Percentiles rank a stretch among this genome's conserved stretches.
Conservation (phyloP, 1,284 basidiomycete genomes). For the Sanghuangporus sanghuang region DNA sequence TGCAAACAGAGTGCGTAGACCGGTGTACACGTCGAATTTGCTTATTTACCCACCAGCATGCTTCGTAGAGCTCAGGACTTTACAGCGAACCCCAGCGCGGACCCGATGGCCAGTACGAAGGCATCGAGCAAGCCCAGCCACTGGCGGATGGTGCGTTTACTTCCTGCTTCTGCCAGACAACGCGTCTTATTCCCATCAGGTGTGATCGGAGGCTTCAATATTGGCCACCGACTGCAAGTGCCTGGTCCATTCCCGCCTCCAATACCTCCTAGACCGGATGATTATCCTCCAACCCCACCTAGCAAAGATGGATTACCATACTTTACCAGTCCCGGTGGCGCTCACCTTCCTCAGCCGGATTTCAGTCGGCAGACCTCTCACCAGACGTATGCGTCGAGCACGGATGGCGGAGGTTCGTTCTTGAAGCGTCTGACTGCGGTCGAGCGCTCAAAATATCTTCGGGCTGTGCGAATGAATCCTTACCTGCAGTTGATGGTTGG, state of each 20-base stretch:
- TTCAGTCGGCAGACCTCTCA: constrained; percentile 37
- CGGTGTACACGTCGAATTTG: background rate
- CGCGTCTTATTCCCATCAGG: constrained; percentile 29
- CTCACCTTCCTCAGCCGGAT: constrained; percentile 24
- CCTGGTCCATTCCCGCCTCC: constrained; percentile 19
- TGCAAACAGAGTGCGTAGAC: constrained; percentile 5
- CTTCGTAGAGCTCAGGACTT: constrained; percentile 8
- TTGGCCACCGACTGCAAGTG: constrained; percentile 6
- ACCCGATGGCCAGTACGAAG: constrained; percentile 45
- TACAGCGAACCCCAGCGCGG: constrained; percentile 34
- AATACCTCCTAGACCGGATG: constrained; percentile 35
- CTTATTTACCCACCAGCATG: background rate
- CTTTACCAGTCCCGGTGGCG: background rate
- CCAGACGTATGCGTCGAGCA: constrained; percentile 1
- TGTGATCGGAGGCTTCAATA: constrained; percentile 51
- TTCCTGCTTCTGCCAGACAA: background rate
- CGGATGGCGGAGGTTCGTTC: constrained; percentile 7
- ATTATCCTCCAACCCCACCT: constrained; percentile 21
- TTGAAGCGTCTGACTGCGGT: constrained; percentile 42
- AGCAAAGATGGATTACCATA: constrained; percentile 16
- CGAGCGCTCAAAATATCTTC: constrained; percentile 54
- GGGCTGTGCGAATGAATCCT: constrained; percentile 61
- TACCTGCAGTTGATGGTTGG: constrained; percentile 38
- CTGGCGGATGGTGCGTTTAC: constrained; percentile 33
- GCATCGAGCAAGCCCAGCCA: constrained; percentile 52